phyloP scores from a whole-genome alignment of 2,329 filamentous ascomycete genomes.

The Tolypocladium tropicale region DNA sequence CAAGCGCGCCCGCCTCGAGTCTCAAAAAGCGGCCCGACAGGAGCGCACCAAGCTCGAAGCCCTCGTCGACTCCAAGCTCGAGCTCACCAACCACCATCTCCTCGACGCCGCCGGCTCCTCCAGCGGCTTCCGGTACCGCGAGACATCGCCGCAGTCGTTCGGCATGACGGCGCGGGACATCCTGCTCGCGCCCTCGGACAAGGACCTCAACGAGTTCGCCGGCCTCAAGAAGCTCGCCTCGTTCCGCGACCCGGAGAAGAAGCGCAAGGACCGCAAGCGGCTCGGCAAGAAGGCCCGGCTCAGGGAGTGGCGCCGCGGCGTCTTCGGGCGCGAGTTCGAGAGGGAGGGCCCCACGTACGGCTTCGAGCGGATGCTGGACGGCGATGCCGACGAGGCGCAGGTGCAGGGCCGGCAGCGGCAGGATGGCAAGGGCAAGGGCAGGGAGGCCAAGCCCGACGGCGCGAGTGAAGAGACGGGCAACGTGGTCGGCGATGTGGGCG shows the following conservation, averaged over 20 bases:
- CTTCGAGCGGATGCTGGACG: conserved; percentile 33
- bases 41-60: conserved; percentile 78
- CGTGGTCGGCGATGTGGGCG: conserved; percentile 17
- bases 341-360: conserved; percentile 45
- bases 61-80: conserved; percentile 72
- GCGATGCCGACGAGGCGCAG: conserved; percentile 6
- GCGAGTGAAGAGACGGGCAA: conserved; percentile 9
- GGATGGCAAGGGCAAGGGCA: neutral
- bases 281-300: conserved; percentile 88
- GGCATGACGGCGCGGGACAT: conserved; percentile 87
- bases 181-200: conserved; percentile 74
- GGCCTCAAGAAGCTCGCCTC: conserved; percentile 91
- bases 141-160: conserved; percentile 83
- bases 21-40: conserved; percentile 64
- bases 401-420: neutral
- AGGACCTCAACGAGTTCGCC: conserved; percentile 77
- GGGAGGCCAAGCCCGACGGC: neutral
- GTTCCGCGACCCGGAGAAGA: conserved; percentile 83
- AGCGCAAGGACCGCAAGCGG: conserved; percentile 76
- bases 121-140: conserved; percentile 73
- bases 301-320: conserved; percentile 68
- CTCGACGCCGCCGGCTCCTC: conserved; percentile 29
- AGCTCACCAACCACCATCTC: conserved; percentile 57
- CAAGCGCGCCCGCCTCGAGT: conserved; percentile 46
- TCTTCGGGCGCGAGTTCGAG: conserved; percentile 50